Percentiles rank a stretch among this genome's conserved stretches.
These are phyloP conservation scores for Talaromyces nanjingensis DNA, from an alignment of 495 filamentous ascomycete genomes.

Conservation along the genomic window DNA sequence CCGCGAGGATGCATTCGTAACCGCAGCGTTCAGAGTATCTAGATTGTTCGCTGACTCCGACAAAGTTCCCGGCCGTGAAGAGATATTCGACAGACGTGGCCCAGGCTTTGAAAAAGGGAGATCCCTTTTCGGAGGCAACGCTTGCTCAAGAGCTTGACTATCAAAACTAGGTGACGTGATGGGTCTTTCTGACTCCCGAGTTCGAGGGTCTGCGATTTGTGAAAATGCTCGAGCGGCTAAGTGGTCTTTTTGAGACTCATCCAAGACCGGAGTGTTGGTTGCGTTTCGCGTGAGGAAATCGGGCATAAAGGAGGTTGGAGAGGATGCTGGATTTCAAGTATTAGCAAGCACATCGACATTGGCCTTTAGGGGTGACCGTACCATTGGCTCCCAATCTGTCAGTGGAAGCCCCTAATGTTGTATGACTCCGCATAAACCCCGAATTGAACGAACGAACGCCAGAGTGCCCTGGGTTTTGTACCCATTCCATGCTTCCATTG, in stretches of 20 bases:
- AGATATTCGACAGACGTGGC: not conserved
- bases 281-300: not conserved
- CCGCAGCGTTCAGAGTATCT: not conserved
- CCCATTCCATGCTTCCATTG: not conserved
- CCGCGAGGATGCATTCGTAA: not conserved
- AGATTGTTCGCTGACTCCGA: not conserved
- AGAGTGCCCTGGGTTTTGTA: not conserved
- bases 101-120: slow-evolving; percentile 29
- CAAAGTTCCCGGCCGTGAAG: not conserved
- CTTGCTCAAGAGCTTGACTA: slow-evolving; percentile 26
- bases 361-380: not conserved
- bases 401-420: slow-evolving; percentile 2
- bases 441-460: not conserved
- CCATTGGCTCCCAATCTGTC: slow-evolving; percentile 4
- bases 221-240: not conserved
- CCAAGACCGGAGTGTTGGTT: not conserved
- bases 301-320: slow-evolving; percentile 1
- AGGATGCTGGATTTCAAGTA: not conserved
- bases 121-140: slow-evolving; percentile 39
- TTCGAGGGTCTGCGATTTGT: not conserved
- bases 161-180: slow-evolving; percentile 17
- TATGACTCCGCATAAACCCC: slow-evolving; percentile 4
- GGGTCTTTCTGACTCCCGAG: slow-evolving; percentile 12
- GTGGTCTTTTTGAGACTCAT: not conserved
- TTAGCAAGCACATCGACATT: not conserved